Conservation (phyloP, 2,329 filamentous ascomycete species). For the Zopfia rhizophila region DNA sequence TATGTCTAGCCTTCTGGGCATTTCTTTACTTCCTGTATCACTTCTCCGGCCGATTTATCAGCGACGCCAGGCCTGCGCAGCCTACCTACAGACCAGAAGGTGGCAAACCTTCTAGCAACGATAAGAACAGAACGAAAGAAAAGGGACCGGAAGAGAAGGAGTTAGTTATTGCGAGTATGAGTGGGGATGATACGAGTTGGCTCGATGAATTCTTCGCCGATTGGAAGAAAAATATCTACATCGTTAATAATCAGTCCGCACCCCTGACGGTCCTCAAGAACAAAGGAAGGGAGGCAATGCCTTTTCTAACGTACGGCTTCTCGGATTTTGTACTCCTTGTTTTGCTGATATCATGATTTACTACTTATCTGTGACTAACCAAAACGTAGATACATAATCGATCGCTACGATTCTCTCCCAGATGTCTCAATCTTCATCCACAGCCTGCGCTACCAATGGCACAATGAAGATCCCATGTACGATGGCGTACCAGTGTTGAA, state of each 20-base stretch:
- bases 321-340: background rate
- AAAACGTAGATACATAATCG: constrained; percentile 45
- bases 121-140: background rate
- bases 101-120: background rate
- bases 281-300: constrained; percentile 58
- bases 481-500: constrained; percentile 57
- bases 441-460: constrained; percentile 51
- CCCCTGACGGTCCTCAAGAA: constrained; percentile 52
- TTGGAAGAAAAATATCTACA: constrained; percentile 50
- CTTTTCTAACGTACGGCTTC: constrained; percentile 52
- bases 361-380: constrained; percentile 3
- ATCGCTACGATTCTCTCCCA: constrained; percentile 46
- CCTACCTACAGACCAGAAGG: background rate
- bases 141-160: constrained; percentile 27
- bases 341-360: background rate
- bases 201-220: constrained; percentile 38
- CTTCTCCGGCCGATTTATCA: constrained; percentile 1
- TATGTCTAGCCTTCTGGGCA: constrained; percentile 2
- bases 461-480: constrained; percentile 61
- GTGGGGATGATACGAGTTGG: constrained; percentile 44
- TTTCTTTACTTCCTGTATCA: constrained; percentile 3
- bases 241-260: constrained; percentile 49
- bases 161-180: constrained; percentile 42
- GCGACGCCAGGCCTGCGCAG: background rate
- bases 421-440: constrained; percentile 49